Evolutionary conservation across 2,329 filamentous ascomycete species (phyloP).

Genomic region (Penicillium brasilianum): DNA sequence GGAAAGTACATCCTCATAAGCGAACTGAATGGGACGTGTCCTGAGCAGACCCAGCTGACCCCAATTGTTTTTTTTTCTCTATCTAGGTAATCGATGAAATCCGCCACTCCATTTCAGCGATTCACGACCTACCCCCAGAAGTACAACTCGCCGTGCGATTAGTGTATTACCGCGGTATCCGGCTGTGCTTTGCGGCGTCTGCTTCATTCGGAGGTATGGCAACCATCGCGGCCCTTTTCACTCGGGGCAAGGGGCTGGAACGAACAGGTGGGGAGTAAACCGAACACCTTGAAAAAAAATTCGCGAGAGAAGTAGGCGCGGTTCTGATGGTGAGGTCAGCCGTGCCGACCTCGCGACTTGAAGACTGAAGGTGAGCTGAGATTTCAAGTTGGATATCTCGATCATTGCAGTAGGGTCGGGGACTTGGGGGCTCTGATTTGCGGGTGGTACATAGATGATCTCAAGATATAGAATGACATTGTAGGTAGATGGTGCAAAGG

Average conservation of each 20-base stretch:
- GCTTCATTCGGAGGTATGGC: slow-evolving; percentile 59
- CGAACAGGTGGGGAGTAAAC: slow-evolving; percentile 13
- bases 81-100: slow-evolving; percentile 65
- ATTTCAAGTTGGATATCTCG: too few relatives aligned
- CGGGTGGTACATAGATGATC: neutral
- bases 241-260: slow-evolving; percentile 44
- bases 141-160: slow-evolving; percentile 61
- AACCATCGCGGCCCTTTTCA: slow-evolving; percentile 55
- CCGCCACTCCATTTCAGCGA: slow-evolving; percentile 63
- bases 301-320: neutral
- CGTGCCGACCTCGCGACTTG: neutral
- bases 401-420: too few relatives aligned
- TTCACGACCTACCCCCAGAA: slow-evolving; percentile 61
- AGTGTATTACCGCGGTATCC: slow-evolving; percentile 65
- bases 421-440: neutral
- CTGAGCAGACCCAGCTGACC: slow-evolving; percentile 32
- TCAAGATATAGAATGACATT: neutral
- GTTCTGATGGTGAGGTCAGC: slow-evolving; percentile 1
- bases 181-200: slow-evolving; percentile 61
- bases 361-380: too few relatives aligned
- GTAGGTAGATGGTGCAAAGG: neutral
- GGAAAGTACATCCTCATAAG: slow-evolving; percentile 54
- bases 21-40: neutral
- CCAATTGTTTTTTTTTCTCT: slow-evolving; percentile 20
- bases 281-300: too few relatives aligned